A percentile compares a stretch with the other conserved stretches of the same genome.
phyloP scores from a whole-genome alignment of 345 rosid genomes.

The Hibiscus tridactylites region DNA sequence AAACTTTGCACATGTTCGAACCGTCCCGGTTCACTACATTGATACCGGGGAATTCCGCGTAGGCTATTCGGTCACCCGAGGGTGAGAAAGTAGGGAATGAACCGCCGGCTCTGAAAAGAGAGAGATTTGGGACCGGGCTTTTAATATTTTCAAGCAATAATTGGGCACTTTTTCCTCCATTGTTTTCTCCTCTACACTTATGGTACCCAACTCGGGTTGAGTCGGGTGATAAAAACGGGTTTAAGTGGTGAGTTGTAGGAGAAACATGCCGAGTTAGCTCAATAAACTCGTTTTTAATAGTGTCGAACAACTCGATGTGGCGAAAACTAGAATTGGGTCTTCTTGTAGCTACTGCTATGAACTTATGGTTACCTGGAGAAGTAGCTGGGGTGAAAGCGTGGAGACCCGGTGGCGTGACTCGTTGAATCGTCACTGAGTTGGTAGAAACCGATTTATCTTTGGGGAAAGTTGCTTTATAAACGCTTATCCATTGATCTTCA shows the following conservation, averaged over 20 bases:
- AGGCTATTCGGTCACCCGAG: conserved; percentile 62
- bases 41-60: conserved; percentile 65
- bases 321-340: conserved; percentile 51
- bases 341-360: conserved; percentile 78
- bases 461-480: conserved; percentile 49
- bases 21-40: conserved; percentile 79
- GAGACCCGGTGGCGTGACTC: conserved; percentile 75
- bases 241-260: conserved; percentile 60
- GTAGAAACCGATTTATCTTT: conserved; percentile 18
- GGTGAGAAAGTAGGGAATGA: conserved; percentile 87
- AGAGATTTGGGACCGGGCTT: conserved; percentile 40
- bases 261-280: conserved; percentile 70
- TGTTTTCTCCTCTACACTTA: conserved; percentile 51
- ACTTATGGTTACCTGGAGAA: conserved; percentile 60
- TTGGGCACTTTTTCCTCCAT: conserved; percentile 30
- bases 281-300: conserved; percentile 36
- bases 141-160: conserved; percentile 55
- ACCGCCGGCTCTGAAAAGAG: conserved; percentile 79
- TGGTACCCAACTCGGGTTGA: conserved; percentile 71
- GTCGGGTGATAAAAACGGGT: conserved; percentile 84
- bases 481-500: conserved; percentile 69
- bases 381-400: conserved; percentile 94
- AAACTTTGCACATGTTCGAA: conserved; percentile 47
- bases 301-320: conserved; percentile 70
- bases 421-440: conserved; percentile 38